Percentiles rank a stretch among this genome's conserved stretches.
phyloP scores from a whole-genome alignment of 495 filamentous ascomycete genomes.

The Lasiosphaeria ovina region DNA sequence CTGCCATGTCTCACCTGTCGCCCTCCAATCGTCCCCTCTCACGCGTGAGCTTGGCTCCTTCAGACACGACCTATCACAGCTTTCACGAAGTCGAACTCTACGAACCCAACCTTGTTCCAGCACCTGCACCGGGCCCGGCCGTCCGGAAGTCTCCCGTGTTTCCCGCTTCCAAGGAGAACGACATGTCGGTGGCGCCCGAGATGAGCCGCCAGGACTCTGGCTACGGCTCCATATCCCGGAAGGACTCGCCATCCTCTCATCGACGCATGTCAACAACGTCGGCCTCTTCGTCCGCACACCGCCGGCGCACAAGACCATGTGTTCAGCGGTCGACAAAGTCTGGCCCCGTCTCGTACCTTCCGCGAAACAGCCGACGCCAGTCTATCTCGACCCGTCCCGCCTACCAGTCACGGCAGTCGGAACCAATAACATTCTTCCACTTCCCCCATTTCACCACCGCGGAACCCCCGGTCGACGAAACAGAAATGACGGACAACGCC shows the following conservation, averaged over 20 bases:
- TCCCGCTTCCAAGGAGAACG: conserved; percentile 15
- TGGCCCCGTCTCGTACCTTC: conserved; percentile 25
- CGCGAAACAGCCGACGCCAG: conserved; percentile 21
- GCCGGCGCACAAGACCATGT: conserved; percentile 34
- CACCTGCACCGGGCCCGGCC: conserved; percentile 11
- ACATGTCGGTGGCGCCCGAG: conserved; percentile 23
- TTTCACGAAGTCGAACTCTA: conserved; percentile 42
- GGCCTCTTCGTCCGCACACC: conserved; percentile 29
- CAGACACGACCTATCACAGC: conserved; percentile 48
- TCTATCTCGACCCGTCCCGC: conserved; percentile 26
- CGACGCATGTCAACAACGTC: conserved; percentile 24
- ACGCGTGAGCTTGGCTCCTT: conserved; percentile 38
- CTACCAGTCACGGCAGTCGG: conserved; percentile 16
- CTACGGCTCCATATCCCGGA: conserved; percentile 43
- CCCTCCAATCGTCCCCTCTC: conserved; percentile 40
- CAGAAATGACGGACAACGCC: conserved; percentile 12
- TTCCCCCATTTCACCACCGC: conserved; percentile 49
- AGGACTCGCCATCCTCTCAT: conserved; percentile 26
- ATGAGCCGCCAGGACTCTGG: conserved; percentile 51
- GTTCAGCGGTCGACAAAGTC: conserved; percentile 36
- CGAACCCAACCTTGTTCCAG: conserved; percentile 25
- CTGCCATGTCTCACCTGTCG: conserved; percentile 34
- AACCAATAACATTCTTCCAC: conserved; percentile 42
- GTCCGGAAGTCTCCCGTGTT: conserved; percentile 8
- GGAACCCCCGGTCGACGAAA: conserved; percentile 28